Evolutionary conservation across 2,329 filamentous ascomycete genomes (phyloP), one percentile per base, ranked within the genome.

Genomic region (Lizonia empirigonia): DNA sequence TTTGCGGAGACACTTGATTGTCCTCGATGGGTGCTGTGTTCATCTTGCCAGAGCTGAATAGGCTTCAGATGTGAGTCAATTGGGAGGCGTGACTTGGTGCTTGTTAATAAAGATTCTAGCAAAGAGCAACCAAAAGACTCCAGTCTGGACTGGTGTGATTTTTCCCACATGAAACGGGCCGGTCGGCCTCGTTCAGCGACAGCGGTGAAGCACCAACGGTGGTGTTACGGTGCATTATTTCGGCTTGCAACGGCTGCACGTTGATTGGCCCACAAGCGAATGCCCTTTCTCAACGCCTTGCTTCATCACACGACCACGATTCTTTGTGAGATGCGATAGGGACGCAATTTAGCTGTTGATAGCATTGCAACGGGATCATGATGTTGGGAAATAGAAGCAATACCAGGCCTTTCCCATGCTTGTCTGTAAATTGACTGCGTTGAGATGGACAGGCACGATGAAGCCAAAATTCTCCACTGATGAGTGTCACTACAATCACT

Each of bases 221-320:
- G n/a, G n/a, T n/a, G n/a, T n/a, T n/a, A n/a, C n/a, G n/a, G n/a
- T n/a, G n/a, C n/a, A n/a, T n/a, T n/a, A n/a, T n/a, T n/a, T n/a
- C n/a, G 18, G 26, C 33, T 47, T 33, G 12, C 1, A 22, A 36
- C 58, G 44, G 55, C 45, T 18, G 23, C 12, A 33, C 29, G 27
- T 16, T 57, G 50, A 58, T 59, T 60, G 55, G 58, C 22, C 33
- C 32, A 24, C 37, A 34, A 50, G 30, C 45, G 53, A 50, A 47
- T 34, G 2, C 20, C 39, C 37, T 26, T 34, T 22, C 38, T 32
- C 41, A 35, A 44, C 41, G 47, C 48, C 44, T 32, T 44, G 36
- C 42, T 41, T 33, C 23, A 34, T 47, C 27, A 44, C 34, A 53
- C 15, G 30, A 45, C 45, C 23, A 30, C 10, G 15, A 2, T 41